Evolutionary conservation across 2,329 filamentous ascomycete genomes (phyloP).

Genomic region (Hirsutella thompsonii): DNA sequence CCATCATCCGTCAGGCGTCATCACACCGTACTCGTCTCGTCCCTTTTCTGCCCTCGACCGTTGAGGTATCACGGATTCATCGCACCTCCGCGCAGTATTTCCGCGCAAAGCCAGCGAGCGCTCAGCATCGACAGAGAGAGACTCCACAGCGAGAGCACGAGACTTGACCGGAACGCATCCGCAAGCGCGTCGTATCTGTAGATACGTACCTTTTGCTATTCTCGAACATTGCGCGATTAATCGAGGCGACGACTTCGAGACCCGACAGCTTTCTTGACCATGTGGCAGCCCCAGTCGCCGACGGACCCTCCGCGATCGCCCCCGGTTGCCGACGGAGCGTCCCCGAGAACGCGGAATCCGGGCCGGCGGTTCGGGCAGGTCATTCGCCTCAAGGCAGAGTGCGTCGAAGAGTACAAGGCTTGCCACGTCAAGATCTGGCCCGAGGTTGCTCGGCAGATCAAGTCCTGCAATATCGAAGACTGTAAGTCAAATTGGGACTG

Average conservation of each 20-base stretch:
- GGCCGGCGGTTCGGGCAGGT: conserved; percentile 56
- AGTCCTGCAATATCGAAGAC: conserved; percentile 60
- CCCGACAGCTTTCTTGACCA: neutral
- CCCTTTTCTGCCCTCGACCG: too few species aligned
- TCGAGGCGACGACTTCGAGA: neutral
- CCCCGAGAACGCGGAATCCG: conserved; percentile 20
- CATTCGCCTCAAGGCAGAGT: conserved; percentile 56
- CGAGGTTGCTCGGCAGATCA: conserved; percentile 63
- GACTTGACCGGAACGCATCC: too few species aligned
- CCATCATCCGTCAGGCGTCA: too few species aligned
- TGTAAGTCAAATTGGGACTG: too few species aligned
- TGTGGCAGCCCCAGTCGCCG: conserved; percentile 13
- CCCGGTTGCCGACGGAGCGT: neutral
- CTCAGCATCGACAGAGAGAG: too few species aligned
- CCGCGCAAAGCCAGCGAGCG: too few species aligned
- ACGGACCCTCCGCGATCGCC: conserved; percentile 5
- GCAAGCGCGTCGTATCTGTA: too few species aligned
- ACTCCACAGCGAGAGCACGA: too few species aligned
- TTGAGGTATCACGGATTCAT: too few species aligned
- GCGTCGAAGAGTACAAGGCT: conserved; percentile 56
- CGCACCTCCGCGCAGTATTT: too few species aligned
- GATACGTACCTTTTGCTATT: too few species aligned
- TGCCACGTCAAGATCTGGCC: conserved; percentile 67
- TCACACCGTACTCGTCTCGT: too few species aligned
- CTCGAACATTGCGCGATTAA: neutral